These are phyloP conservation scores for Diaporthe amygdali DNA, from an alignment of 2,329 filamentous ascomycete genomes.

Conservation along the genomic window DNA sequence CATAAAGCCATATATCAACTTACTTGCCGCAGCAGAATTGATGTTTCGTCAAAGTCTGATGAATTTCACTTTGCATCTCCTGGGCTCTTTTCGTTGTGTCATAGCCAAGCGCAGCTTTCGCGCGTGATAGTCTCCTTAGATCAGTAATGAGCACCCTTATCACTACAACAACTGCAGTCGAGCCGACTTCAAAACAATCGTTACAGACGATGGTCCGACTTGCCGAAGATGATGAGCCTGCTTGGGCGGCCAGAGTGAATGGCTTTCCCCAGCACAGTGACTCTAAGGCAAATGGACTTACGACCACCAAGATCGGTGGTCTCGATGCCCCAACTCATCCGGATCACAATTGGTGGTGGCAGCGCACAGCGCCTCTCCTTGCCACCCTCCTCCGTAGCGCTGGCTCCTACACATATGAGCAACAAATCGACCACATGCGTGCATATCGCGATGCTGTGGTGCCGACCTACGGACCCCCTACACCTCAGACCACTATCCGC, in stretches of 20 bases:
- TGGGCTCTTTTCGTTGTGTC: background rate
- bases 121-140: background rate
- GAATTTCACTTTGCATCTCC: too few species aligned
- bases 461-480: constrained; percentile 20
- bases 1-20: background rate
- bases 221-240: background rate
- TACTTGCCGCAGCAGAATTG: background rate
- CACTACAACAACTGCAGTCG: background rate
- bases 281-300: background rate
- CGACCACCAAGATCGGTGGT: background rate
- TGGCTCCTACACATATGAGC: constrained; percentile 15
- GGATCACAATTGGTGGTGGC: constrained; percentile 19
- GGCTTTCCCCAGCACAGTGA: background rate
- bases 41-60: background rate
- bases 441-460: constrained; percentile 21
- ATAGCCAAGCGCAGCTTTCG: background rate
- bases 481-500: background rate
- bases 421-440: constrained; percentile 16
- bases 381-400: constrained; percentile 11
- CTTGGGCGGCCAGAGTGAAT: background rate
- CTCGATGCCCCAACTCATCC: constrained; percentile 4
- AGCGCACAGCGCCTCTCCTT: constrained; percentile 11
- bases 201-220: background rate
- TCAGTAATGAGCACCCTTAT: background rate
- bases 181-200: background rate